Percentiles rank a stretch among this genome's conserved stretches.
phyloP scores from a whole-genome alignment of 2,329 filamentous ascomycete genomes.

The Ustulina deusta region DNA sequence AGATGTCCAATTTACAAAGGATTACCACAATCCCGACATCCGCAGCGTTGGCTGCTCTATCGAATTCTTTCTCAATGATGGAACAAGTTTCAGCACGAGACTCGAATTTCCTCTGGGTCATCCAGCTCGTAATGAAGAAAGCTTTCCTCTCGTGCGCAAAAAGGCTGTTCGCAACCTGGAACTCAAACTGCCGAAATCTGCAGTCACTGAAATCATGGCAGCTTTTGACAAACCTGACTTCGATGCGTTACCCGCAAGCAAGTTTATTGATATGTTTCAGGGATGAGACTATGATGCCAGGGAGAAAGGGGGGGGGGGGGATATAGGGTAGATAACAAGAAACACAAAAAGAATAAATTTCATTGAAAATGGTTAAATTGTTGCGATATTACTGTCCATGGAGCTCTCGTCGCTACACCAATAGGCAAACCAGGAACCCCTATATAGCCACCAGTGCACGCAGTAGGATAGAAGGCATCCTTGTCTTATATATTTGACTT shows the following conservation, averaged over 20 bases:
- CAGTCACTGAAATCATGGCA: constrained; percentile 26
- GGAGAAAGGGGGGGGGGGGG: neutral
- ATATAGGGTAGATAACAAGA: neutral
- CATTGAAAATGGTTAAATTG: neutral
- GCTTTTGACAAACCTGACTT: constrained; percentile 25
- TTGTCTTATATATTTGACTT: neutral
- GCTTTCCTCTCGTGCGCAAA: constrained; percentile 29
- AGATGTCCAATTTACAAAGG: constrained; percentile 37
- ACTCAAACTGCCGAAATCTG: constrained; percentile 26
- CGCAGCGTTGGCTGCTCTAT: constrained; percentile 35
- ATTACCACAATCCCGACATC: constrained; percentile 40
- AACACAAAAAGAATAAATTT: neutral
- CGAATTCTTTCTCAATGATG: constrained; percentile 34
- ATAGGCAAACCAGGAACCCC: neutral
- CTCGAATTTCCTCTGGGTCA: constrained; percentile 37
- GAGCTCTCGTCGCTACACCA: neutral
- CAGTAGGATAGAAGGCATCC: neutral
- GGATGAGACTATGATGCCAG: neutral
- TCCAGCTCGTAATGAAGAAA: constrained; percentile 29
- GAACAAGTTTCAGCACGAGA: constrained; percentile 20
- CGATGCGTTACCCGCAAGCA: constrained; percentile 26
- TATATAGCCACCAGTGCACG: neutral
- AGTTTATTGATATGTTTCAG: constrained; percentile 36
- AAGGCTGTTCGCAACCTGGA: constrained; percentile 35
- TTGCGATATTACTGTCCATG: neutral